A percentile compares a stretch with the other conserved stretches of the same genome.
phyloP scores from a whole-genome alignment of 2,329 filamentous ascomycete species.

The Pseudogymnoascus sp. region DNA sequence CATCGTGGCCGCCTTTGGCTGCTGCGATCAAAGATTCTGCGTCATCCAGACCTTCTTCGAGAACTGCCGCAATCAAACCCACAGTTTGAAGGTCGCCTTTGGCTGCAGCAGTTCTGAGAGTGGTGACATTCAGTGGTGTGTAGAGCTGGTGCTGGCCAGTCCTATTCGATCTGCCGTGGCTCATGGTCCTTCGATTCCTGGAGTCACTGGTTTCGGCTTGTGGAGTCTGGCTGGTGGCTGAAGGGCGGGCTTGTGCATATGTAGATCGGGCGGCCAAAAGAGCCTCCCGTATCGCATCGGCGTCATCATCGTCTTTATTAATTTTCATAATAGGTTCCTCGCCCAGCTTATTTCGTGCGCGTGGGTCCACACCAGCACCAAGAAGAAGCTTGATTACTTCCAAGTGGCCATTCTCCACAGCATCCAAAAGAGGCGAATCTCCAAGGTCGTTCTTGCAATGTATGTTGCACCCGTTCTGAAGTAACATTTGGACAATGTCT shows the following conservation, averaged over 20 bases:
- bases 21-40: slow-evolving; percentile 84
- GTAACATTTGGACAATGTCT: slow-evolving; percentile 78
- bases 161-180: slow-evolving; percentile 48
- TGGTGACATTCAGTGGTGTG: slow-evolving; percentile 54
- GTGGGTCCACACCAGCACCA: slow-evolving; percentile 81
- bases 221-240: slow-evolving; percentile 23
- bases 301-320: slow-evolving; percentile 65
- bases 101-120: slow-evolving; percentile 51
- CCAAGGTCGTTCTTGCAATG: slow-evolving; percentile 74
- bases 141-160: slow-evolving; percentile 58
- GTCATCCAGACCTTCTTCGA: slow-evolving; percentile 54
- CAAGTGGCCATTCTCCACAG: slow-evolving; percentile 89
- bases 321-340: slow-evolving; percentile 86
- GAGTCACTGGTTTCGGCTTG: slow-evolving; percentile 28
- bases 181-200: slow-evolving; percentile 42
- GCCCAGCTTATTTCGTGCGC: slow-evolving; percentile 83
- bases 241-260: slow-evolving; percentile 30
- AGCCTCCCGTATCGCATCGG: slow-evolving; percentile 67
- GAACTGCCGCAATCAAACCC: slow-evolving; percentile 51
- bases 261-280: slow-evolving; percentile 58
- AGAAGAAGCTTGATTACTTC: slow-evolving; percentile 81
- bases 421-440: slow-evolving; percentile 91
- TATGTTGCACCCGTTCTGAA: slow-evolving; percentile 76
- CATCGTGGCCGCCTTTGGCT: slow-evolving; percentile 82
- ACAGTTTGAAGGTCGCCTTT: slow-evolving; percentile 56